Percentiles rank a stretch among this genome's conserved stretches.
These are phyloP conservation scores for Neurospora sp. DNA, from an alignment of 495 filamentous ascomycete species.

Conservation along the genomic window DNA sequence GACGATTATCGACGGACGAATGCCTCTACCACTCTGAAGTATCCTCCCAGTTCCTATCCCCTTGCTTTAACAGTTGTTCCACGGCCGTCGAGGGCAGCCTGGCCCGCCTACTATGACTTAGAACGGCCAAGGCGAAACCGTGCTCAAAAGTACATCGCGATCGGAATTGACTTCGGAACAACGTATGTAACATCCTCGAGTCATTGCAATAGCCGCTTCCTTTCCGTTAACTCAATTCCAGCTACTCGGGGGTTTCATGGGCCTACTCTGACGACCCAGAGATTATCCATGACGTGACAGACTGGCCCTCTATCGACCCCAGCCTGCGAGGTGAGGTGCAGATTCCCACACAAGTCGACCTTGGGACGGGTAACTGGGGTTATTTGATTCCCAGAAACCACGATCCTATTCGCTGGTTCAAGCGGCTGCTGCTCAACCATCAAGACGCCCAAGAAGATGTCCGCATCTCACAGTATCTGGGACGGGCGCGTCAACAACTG, in stretches of 20 bases:
- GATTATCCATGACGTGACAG: slow-evolving; percentile 11
- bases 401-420: slow-evolving; percentile 21
- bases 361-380: slow-evolving; percentile 12
- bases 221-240: neutral
- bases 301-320: slow-evolving; percentile 10
- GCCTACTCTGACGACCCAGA: slow-evolving; percentile 10
- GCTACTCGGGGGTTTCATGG: slow-evolving; percentile 19
- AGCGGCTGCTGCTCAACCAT: slow-evolving; percentile 16
- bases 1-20: no score
- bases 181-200: slow-evolving; percentile 3
- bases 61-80: no score
- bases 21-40: no score
- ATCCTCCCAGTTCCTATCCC: no score
- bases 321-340: slow-evolving; percentile 10
- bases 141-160: slow-evolving; percentile 6
- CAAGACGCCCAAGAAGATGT: slow-evolving; percentile 12
- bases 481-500: slow-evolving; percentile 6
- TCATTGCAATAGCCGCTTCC: neutral
- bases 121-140: neutral
- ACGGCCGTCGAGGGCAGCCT: no score
- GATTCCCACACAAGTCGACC: slow-evolving; percentile 15
- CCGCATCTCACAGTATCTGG: neutral
- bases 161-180: slow-evolving; percentile 23
- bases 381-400: slow-evolving; percentile 11
- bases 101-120: no score